Conservation (phyloP, 177 flowering plant species). For the Telopea speciosissima region DNA sequence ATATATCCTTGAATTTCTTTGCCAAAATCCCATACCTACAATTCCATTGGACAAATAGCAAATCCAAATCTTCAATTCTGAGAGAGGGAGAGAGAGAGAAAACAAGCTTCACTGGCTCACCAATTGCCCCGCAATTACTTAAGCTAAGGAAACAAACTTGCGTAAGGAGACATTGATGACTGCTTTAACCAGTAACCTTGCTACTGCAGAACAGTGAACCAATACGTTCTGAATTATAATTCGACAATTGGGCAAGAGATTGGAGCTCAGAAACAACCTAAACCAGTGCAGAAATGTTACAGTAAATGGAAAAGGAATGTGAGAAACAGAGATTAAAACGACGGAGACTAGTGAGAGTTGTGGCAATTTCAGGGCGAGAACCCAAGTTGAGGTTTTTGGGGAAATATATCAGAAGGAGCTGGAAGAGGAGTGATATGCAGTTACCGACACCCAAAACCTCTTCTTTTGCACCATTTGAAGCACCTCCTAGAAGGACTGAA, state of each 20-base stretch:
- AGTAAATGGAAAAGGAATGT: neutral
- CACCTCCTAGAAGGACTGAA: neutral
- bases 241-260: neutral
- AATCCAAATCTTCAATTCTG: no score
- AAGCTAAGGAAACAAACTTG: slow-evolving; percentile 42
- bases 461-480: slow-evolving; percentile 19
- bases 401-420: slow-evolving; percentile 51
- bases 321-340: slow-evolving; percentile 51
- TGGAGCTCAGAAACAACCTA: neutral
- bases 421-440: slow-evolving; percentile 42
- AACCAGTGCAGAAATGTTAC: neutral
- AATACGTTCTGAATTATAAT: neutral
- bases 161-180: slow-evolving; percentile 82
- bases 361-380: slow-evolving; percentile 88
- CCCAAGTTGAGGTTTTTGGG: slow-evolving; percentile 56
- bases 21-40: no score
- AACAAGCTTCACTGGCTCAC: no score
- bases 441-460: slow-evolving; percentile 64
- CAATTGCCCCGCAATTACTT: neutral
- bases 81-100: no score
- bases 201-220: slow-evolving; percentile 47
- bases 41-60: no score
- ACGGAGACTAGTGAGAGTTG: slow-evolving; percentile 92
- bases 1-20: no score
- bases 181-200: slow-evolving; percentile 98